Evolutionary conservation across 2,329 filamentous ascomycete genomes (phyloP), one percentile per base, ranked within the genome.

Genomic region (Fusarium robinianum): DNA sequence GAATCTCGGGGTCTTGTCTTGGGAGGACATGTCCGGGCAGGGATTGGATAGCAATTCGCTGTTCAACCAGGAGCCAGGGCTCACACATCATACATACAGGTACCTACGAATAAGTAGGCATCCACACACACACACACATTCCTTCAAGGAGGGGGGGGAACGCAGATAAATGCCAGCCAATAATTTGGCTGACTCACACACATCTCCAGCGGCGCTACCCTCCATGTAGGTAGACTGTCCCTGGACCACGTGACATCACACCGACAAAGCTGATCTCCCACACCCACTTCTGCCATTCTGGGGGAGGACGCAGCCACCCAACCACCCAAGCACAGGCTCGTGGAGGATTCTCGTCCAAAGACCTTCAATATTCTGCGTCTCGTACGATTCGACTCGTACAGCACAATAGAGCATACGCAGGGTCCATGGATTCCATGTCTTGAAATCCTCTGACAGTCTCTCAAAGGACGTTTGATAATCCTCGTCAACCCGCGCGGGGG

Each of bases 211-310:
- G n/a, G n/a, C n/a, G n/a, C n/a, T n/a, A n/a, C n/a, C 46, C 31
- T 51, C 48, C 30, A 27, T 31, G 27, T 41, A 31, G 32, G 22
- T 8, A n/a, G n/a, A n/a, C 29, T 16, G 34, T 36, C 18, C 35
- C 38, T 45, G 41, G 47, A 50, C 57, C 57, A 60, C 57, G 57
- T 60, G 57, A 60, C 57, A 55, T 54, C 57, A 61, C 57, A 61
- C 57, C 57, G 57, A 60, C 53, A 52, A 41, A 55, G 41, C 38
- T 41, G 30, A 45, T 54, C 49, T 46, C 46, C 43, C 53, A 49
- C 40, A 31, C 17, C 12, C 30, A 33, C 36, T 36, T 31, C 16
- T 16, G 33, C 32, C 36, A 30, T 30, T 32, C 43, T 27, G 31
- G 40, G 44, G 32, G 23, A 24, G 17, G 16, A 46, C 44, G n/a